Evolutionary conservation across 352 stramenopile genomes (phyloP).

Genomic region (Phytophthora fragariaefolia): DNA sequence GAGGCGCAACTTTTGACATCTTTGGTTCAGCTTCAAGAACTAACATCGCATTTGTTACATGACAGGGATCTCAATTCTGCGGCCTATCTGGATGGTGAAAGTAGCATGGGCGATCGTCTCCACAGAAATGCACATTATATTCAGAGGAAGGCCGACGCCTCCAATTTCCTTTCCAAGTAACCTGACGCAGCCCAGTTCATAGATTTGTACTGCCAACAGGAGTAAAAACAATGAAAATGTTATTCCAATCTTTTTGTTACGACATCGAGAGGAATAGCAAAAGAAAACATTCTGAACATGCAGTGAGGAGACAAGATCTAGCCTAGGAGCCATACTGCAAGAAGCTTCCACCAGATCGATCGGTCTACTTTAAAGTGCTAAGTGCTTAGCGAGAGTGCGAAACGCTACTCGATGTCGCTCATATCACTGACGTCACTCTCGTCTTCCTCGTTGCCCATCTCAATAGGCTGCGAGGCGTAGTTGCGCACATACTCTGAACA

Average conservation of each 20-base stretch:
- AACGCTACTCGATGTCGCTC: constrained; percentile 70
- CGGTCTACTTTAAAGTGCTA: constrained; percentile 34
- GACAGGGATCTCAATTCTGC: constrained; percentile 71
- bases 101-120: constrained; percentile 77
- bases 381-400: neutral
- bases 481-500: constrained; percentile 77
- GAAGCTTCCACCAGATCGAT: constrained; percentile 21
- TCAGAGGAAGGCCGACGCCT: constrained; percentile 75
- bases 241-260: constrained; percentile 39
- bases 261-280: constrained; percentile 26
- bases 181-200: too few relatives aligned
- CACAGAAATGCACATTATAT: constrained; percentile 88
- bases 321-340: constrained; percentile 7
- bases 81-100: constrained; percentile 70
- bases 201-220: too few relatives aligned
- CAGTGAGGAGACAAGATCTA: constrained; percentile 23
- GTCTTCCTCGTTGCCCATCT: constrained; percentile 73
- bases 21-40: neutral
- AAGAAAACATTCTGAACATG: constrained; percentile 33
- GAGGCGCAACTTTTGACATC: constrained; percentile 10
- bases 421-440: constrained; percentile 88
- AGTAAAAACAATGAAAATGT: constrained; percentile 32
- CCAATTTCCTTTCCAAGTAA: constrained; percentile 85
- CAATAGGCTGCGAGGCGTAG: constrained; percentile 79
- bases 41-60: neutral